These are phyloP conservation scores for Capniomyces stellatus DNA, from an alignment of 371 early-diverging fungal species.

Conservation along the genomic window DNA sequence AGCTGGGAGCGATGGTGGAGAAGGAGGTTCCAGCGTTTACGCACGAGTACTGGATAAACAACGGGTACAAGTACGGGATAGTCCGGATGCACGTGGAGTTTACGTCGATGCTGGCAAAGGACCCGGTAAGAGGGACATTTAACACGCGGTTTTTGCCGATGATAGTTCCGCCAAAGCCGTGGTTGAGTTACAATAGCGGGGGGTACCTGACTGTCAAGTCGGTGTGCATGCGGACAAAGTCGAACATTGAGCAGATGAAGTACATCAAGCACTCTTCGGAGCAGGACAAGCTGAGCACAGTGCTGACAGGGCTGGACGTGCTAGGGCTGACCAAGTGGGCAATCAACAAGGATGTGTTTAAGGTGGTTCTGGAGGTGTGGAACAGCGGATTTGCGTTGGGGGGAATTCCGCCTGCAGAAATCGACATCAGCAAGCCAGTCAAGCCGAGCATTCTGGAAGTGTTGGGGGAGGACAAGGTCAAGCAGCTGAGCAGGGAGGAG, in stretches of 20 bases:
- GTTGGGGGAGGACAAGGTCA: conserved; percentile 1
- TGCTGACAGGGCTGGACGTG: conserved; percentile 70
- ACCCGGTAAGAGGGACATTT: conserved; percentile 39
- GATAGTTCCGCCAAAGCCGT: conserved; percentile 85
- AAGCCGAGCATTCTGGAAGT: conserved; percentile 55
- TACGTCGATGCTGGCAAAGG: conserved; percentile 43
- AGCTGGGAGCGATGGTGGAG: conserved; percentile 31
- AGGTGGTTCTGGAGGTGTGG: conserved; percentile 70
- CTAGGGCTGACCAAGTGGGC: conserved; percentile 81
- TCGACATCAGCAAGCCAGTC: conserved; percentile 26
- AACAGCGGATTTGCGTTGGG: conserved; percentile 61
- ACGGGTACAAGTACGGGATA: conserved; percentile 53
- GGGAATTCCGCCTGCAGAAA: conserved; percentile 49
- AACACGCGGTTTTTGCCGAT: conserved; percentile 79
- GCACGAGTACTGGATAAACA: conserved; percentile 44
- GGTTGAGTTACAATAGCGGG: conserved; percentile 76
- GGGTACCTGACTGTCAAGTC: conserved; percentile 68
- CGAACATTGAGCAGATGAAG: conserved; percentile 48
- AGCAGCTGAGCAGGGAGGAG: neutral
- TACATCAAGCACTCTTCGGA: conserved; percentile 71
- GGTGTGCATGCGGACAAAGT: conserved; percentile 59
- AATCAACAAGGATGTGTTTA: conserved; percentile 66
- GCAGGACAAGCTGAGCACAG: conserved; percentile 38
- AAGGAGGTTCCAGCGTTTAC: conserved; percentile 55
- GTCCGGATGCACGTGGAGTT: conserved; percentile 50